Evolutionary conservation across 495 filamentous ascomycete genomes (phyloP).

Genomic region (Tuber microsphaerosporum): DNA sequence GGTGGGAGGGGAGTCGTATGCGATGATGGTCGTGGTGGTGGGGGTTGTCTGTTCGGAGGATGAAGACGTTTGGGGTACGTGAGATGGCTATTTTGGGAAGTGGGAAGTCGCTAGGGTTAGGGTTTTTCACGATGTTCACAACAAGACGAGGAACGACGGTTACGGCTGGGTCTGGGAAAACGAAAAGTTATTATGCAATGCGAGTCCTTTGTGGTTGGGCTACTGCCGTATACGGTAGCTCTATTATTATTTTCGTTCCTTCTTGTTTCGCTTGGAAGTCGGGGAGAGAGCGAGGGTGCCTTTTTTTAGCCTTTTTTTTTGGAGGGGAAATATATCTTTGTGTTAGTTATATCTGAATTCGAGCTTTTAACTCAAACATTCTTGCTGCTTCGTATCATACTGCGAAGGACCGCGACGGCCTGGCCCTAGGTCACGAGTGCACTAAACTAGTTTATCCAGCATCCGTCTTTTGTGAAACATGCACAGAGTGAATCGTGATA

Average conservation of each 20-base stretch:
- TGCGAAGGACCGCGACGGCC: not conserved
- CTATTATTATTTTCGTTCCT: not conserved
- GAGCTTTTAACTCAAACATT: not conserved
- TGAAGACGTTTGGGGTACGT: not conserved
- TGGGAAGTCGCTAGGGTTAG: not conserved
- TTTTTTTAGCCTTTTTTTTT: constrained; percentile 1
- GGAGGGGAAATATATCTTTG: not conserved
- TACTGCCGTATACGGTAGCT: not conserved
- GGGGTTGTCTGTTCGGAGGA: not conserved
- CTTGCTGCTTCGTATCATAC: not conserved
- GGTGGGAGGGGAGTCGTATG: constrained; percentile 1
- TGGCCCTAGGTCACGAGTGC: not conserved
- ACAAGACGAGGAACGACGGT: not conserved
- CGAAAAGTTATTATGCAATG: not conserved
- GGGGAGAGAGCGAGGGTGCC: not conserved
- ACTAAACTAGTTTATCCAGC: not conserved
- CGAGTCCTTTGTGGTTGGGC: not conserved
- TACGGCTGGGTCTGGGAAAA: not conserved
- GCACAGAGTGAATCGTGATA: not conserved
- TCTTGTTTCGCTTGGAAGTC: not conserved
- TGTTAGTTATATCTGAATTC: not conserved
- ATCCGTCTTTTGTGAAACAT: not conserved
- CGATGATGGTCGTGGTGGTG: constrained; percentile 1
- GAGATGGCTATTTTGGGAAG: constrained; percentile 4
- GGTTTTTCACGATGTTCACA: not conserved